phyloP scores from a whole-genome alignment of 352 stramenopile species.

The Phytophthora fragariae region DNA sequence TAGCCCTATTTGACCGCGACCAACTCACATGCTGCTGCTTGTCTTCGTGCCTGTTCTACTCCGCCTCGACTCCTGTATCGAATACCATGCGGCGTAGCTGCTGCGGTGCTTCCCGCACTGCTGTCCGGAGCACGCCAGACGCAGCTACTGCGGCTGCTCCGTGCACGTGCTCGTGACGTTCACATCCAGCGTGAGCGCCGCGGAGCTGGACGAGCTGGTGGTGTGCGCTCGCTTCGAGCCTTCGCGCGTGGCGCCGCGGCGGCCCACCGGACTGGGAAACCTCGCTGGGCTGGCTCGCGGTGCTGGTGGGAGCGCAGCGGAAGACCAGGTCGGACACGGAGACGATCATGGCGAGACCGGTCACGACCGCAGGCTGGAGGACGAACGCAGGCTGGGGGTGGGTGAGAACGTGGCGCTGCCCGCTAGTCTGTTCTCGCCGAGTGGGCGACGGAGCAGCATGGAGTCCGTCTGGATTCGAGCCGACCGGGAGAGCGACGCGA shows the following conservation, averaged over 20 bases:
- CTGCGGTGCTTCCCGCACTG: slow-evolving; percentile 50
- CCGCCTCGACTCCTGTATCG: not conserved
- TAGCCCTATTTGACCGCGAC: not conserved
- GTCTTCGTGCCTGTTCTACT: not conserved
- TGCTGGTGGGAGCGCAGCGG: not conserved
- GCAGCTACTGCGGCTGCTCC: slow-evolving; percentile 48
- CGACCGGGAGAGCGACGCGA: slow-evolving; percentile 29
- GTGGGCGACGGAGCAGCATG: not conserved
- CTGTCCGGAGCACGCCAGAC: slow-evolving; percentile 28
- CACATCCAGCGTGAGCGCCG: not conserved
- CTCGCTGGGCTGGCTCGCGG: not conserved
- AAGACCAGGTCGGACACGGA: not conserved
- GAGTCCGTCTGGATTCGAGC: slow-evolving; percentile 33
- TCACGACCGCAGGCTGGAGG: not conserved
- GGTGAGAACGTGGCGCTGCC: not conserved
- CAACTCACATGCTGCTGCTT: not conserved
- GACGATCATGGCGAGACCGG: not conserved
- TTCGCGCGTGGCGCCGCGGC: slow-evolving; percentile 9
- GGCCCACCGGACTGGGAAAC: not conserved
- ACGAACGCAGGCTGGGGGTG: not conserved
- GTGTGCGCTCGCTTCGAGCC: slow-evolving; percentile 43
- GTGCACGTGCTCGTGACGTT: slow-evolving; percentile 40
- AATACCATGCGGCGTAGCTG: slow-evolving; percentile 1
- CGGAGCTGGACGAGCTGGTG: slow-evolving; percentile 13
- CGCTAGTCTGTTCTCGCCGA: not conserved